Conservation (phyloP, 2,329 filamentous ascomycete genomes). For the Cordyceps cicadae region DNA sequence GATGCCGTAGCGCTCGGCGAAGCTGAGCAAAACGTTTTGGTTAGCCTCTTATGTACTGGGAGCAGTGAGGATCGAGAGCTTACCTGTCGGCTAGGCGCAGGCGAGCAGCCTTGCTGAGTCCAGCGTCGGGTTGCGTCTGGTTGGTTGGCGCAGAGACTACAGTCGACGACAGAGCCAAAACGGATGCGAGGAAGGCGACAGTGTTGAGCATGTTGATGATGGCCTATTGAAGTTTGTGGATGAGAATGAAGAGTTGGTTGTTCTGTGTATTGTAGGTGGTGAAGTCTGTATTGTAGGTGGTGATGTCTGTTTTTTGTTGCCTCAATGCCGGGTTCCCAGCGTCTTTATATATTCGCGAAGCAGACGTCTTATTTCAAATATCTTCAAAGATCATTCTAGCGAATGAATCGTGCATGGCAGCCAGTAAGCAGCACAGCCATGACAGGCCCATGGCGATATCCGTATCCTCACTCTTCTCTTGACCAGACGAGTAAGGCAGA, state of each 20-base stretch:
- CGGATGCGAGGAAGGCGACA: constrained; percentile 25
- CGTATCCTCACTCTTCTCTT: not conserved
- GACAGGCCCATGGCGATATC: not conserved
- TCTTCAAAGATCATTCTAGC: too few species aligned
- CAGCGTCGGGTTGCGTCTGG: constrained; percentile 8
- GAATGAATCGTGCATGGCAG: not conserved
- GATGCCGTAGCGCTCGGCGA: constrained; percentile 34
- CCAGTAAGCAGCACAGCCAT: constrained; percentile 3
- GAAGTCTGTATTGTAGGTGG: not conserved
- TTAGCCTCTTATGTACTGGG: constrained; percentile 12
- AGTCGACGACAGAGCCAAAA: constrained; percentile 27
- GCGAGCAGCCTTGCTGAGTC: constrained; percentile 28
- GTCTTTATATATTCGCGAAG: constrained; percentile 4
- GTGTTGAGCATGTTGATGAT: constrained; percentile 27
- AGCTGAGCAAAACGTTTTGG: constrained; percentile 19
- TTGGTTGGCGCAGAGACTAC: constrained; percentile 9
- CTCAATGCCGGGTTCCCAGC: not conserved
- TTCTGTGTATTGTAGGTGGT: not conserved
- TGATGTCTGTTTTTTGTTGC: not conserved
- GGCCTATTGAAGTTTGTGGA: not conserved
- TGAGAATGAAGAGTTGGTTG: not conserved
- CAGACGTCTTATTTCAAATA: not conserved
- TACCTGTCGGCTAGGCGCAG: constrained; percentile 32
- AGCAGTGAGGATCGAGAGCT: constrained; percentile 13
- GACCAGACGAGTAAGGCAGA: not conserved